These are phyloP conservation scores for Scedosporium aurantiacum DNA, from an alignment of 2,329 filamentous ascomycete species.

Conservation along the genomic window DNA sequence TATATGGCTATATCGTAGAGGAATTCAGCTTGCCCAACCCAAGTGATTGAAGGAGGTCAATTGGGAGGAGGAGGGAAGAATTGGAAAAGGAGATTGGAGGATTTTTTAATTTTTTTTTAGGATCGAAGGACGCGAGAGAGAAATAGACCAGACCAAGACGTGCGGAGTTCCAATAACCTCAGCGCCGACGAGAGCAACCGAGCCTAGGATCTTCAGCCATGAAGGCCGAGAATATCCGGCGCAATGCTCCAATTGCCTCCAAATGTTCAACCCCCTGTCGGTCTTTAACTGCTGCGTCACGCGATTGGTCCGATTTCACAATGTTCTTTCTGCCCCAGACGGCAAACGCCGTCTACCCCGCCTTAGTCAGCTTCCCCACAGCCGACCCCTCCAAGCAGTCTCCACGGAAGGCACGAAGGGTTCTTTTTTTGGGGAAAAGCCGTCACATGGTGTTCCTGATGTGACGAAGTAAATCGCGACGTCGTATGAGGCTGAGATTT, in stretches of 20 bases:
- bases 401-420: background rate
- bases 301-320: too few species aligned
- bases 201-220: background rate
- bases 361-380: constrained; percentile 3
- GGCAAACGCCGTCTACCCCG: background rate
- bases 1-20: background rate
- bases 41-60: background rate
- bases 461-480: background rate
- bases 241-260: background rate
- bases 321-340: too few species aligned
- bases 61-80: background rate
- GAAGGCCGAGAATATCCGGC: constrained; percentile 4
- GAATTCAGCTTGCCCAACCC: background rate
- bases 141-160: too few species aligned
- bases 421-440: too few species aligned
- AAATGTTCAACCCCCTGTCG: background rate
- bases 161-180: too few species aligned
- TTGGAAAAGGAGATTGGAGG: background rate
- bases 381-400: background rate
- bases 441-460: background rate
- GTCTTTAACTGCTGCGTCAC: too few species aligned
- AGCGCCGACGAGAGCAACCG: background rate
- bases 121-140: too few species aligned
- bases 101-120: too few species aligned
- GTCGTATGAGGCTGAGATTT: background rate